phyloP scores from a whole-genome alignment of 1,284 basidiomycete genomes.

The Neotropicomus parvogracilis region DNA sequence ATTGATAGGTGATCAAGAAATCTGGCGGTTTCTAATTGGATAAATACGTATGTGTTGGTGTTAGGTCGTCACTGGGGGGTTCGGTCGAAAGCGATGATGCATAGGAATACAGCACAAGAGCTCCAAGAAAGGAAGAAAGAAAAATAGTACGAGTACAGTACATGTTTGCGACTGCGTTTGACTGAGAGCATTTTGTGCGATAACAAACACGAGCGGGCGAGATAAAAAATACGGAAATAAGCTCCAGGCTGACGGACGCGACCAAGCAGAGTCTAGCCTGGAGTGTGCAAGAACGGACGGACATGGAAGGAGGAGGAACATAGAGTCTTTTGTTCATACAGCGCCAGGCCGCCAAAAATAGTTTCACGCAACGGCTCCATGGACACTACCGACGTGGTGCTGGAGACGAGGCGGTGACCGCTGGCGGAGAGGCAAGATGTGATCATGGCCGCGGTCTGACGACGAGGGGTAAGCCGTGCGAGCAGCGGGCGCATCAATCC shows the following conservation, averaged over 20 bases:
- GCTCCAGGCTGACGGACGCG: constrained; percentile 5
- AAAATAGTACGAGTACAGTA: constrained; percentile 25
- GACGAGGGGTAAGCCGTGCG: constrained; percentile 30
- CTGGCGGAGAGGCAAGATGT: constrained; percentile 31
- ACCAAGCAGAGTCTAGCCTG: constrained; percentile 16
- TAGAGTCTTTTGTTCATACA: constrained; percentile 7
- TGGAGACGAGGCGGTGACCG: constrained; percentile 34
- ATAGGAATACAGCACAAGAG: constrained; percentile 29
- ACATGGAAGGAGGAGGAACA: constrained; percentile 7
- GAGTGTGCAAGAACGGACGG: constrained; percentile 22
- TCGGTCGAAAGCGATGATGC: constrained; percentile 19
- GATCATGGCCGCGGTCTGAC: constrained; percentile 32
- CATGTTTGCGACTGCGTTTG: constrained; percentile 19
- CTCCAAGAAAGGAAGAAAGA: too few relatives aligned
- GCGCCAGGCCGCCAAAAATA: constrained; percentile 20
- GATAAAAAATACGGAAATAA: constrained; percentile 22
- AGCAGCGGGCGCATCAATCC: constrained; percentile 33
- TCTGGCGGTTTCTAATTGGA: constrained; percentile 19
- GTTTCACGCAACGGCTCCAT: constrained; percentile 32
- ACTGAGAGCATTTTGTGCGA: constrained; percentile 26
- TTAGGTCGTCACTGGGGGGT: constrained; percentile 12
- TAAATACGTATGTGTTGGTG: constrained; percentile 23
- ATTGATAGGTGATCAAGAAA: constrained; percentile 32
- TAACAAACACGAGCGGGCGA: constrained; percentile 23
- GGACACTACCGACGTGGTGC: constrained; percentile 32